phyloP scores from a whole-genome alignment of 176 grass and related monocot species.

The Triticum turgidum region DNA sequence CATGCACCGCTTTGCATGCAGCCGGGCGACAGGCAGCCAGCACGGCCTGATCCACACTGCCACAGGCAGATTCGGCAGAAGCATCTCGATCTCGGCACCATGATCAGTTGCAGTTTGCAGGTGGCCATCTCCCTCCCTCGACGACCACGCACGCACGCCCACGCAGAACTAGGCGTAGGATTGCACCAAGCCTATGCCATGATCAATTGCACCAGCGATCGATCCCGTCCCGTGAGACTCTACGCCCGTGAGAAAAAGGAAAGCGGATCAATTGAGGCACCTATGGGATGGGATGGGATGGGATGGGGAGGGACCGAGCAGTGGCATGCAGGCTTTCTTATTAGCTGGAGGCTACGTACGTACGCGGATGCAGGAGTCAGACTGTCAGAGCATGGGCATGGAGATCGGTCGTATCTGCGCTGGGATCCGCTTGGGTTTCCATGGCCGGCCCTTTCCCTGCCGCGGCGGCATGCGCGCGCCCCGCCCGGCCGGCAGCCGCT shows the following conservation, averaged over 20 bases:
- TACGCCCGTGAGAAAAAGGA: no score
- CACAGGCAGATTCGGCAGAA: no score
- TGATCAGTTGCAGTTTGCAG: background rate
- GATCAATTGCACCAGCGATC: background rate
- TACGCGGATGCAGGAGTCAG: no score
- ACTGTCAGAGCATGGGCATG: no score
- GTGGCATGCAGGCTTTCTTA: no score
- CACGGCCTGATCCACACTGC: background rate
- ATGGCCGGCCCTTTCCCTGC: no score
- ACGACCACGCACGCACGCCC: slow-evolving; percentile 7
- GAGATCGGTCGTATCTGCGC: slow-evolving; percentile 11
- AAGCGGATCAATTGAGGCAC: background rate
- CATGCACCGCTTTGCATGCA: slow-evolving; percentile 24
- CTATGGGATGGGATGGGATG: background rate
- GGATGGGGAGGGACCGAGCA: background rate
- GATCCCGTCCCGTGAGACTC: no score
- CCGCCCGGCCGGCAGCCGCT: background rate
- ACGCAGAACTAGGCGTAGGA: no score
- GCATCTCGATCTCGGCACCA: background rate
- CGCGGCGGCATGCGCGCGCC: no score
- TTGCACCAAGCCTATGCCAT: no score
- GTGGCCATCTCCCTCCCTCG: background rate
- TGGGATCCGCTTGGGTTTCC: no score
- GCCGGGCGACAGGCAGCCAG: background rate
- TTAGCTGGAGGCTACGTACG: no score